Evolutionary conservation across 768 basidiomycete species (phyloP).

Genomic region (Xerocomellus intermedius): DNA sequence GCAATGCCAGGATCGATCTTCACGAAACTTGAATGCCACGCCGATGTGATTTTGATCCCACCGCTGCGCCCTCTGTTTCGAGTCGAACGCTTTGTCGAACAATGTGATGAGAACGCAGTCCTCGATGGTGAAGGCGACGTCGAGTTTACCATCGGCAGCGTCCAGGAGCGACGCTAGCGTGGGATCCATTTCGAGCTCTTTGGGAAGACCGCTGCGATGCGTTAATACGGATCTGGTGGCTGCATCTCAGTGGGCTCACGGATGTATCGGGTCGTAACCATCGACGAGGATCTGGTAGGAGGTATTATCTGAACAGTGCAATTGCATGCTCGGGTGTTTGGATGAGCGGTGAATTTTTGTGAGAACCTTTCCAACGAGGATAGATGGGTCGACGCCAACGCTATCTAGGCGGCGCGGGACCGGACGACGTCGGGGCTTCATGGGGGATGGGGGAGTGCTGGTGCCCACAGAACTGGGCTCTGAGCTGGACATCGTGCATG

Average conservation of each 20-base stretch:
- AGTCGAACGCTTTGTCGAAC: constrained; percentile 57
- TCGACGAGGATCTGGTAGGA: constrained; percentile 55
- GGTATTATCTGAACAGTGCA: constrained; percentile 45
- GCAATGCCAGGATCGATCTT: constrained; percentile 54
- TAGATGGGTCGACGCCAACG: constrained; percentile 39
- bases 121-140: constrained; percentile 42
- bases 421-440: constrained; percentile 33
- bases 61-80: constrained; percentile 30
- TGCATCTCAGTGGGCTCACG: constrained; percentile 19
- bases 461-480: constrained; percentile 10
- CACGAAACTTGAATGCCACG: constrained; percentile 55
- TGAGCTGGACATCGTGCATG: constrained; percentile 17
- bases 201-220: constrained; percentile 46
- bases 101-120: constrained; percentile 55
- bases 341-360: constrained; percentile 40
- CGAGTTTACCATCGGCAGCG: constrained; percentile 31
- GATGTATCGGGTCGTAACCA: constrained; percentile 57
- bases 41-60: constrained; percentile 38
- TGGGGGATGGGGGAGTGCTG: constrained; percentile 23
- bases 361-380: constrained; percentile 45
- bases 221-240: neutral
- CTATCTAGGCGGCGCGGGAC: constrained; percentile 33
- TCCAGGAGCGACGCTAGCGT: constrained; percentile 42
- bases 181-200: constrained; percentile 54
- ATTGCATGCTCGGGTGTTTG: constrained; percentile 46